Conservation (phyloP, 441 rosid genomes). For the Lepidium campestre region DNA sequence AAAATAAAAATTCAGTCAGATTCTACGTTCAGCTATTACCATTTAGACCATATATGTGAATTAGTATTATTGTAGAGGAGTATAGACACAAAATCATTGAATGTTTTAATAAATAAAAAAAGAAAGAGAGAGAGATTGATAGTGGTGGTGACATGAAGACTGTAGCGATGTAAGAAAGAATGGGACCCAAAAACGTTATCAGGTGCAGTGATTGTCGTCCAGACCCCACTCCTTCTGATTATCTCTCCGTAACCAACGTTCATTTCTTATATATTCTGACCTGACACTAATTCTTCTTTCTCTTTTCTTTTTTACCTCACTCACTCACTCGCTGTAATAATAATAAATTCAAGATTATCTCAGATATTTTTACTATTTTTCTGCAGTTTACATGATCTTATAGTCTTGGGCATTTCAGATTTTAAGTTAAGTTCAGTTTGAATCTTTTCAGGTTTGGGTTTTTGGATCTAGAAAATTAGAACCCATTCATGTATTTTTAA, state of each 20-base stretch:
- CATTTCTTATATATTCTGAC: neutral
- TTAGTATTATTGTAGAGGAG: neutral
- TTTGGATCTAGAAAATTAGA: no score
- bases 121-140: slow-evolving; percentile 17
- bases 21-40: no score
- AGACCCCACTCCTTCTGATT: slow-evolving; percentile 20
- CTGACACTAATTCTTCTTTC: slow-evolving; percentile 10
- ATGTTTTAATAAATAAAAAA: slow-evolving; percentile 2
- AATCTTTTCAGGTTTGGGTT: no score
- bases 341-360: no score
- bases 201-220: slow-evolving; percentile 30
- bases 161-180: slow-evolving; percentile 20
- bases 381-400: no score
- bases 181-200: slow-evolving; percentile 26
- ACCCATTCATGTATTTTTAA: no score
- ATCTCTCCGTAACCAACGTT: slow-evolving; percentile 17
- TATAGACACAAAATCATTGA: neutral
- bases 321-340: neutral
- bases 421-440: no score
- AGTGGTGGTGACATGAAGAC: slow-evolving; percentile 30
- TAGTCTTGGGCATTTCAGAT: no score
- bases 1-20: no score
- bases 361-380: no score
- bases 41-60: slow-evolving; percentile 1
- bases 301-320: neutral